Percentiles rank a stretch among this genome's conserved stretches.
Conservation (phyloP, 371 early-diverging fungal genomes). For the Mucor sp. region DNA sequence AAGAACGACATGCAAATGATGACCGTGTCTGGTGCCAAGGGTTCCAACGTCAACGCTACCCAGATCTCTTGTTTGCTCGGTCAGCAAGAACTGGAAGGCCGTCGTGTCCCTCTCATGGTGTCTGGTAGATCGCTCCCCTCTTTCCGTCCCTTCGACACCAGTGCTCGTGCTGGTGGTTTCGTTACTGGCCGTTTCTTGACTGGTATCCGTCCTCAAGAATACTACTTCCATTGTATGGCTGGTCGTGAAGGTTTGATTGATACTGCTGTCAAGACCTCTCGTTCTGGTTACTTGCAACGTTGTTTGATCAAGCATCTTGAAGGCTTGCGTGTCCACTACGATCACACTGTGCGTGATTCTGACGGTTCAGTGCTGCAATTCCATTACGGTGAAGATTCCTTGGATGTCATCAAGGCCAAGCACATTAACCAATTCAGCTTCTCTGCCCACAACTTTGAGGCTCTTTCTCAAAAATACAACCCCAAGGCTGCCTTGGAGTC, state of each 20-base stretch:
- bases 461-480: constrained; percentile 80
- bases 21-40: constrained; percentile 99
- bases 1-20: constrained; percentile 99
- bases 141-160: constrained; percentile 88
- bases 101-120: constrained; percentile 98
- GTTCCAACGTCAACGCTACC: constrained; percentile 96
- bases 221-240: constrained; percentile 98
- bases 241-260: constrained; percentile 99
- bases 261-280: constrained; percentile 99
- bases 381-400: constrained; percentile 99
- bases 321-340: constrained; percentile 95
- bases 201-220: constrained; percentile 96
- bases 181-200: constrained; percentile 99
- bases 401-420: constrained; percentile 97
- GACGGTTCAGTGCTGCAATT: constrained; percentile 98
- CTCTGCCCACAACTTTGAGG: constrained; percentile 88
- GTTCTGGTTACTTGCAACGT: constrained; percentile 99
- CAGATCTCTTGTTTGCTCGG: constrained; percentile 99
- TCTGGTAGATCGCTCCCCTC: constrained; percentile 98
- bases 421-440: constrained; percentile 91
- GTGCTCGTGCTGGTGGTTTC: constrained; percentile 96
- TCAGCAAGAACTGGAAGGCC: constrained; percentile 99
- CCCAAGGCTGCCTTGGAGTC: constrained; percentile 71
- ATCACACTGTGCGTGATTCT: constrained; percentile 94
- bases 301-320: constrained; percentile 99